phyloP scores from a whole-genome alignment of 176 grass and related monocot species.

The Pharus latifolius region DNA sequence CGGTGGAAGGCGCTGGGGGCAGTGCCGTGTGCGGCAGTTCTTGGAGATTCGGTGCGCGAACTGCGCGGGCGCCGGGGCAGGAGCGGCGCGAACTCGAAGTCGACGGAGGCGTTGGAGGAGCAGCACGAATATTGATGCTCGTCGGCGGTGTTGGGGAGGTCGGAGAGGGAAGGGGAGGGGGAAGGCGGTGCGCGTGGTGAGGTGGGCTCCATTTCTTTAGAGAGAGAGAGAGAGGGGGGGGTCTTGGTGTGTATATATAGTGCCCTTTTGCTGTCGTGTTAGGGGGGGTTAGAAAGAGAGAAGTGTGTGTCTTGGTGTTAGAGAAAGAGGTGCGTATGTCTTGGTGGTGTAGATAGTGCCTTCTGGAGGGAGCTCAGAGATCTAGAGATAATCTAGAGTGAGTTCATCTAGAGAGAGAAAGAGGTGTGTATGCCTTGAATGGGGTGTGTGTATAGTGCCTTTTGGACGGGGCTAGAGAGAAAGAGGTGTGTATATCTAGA shows the following conservation, averaged over 20 bases:
- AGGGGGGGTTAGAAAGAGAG: neutral
- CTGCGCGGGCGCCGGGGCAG: neutral
- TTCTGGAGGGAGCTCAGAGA: no score
- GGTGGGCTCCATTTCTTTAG: neutral
- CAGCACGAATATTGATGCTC: neutral
- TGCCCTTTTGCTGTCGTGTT: neutral
- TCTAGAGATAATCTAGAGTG: no score
- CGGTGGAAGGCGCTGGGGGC: neutral
- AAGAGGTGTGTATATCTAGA: no score
- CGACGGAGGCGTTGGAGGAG: neutral
- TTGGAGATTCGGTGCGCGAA: neutral
- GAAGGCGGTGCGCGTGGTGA: neutral
- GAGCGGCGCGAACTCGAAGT: slow-evolving; percentile 21
- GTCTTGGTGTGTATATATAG: slow-evolving; percentile 1
- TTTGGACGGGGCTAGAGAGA: no score
- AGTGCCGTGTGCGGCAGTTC: neutral
- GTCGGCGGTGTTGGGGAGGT: neutral
- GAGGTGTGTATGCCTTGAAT: neutral
- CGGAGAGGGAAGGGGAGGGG: neutral
- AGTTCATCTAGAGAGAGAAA: no score
- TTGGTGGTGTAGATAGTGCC: neutral
- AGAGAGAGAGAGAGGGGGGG: neutral
- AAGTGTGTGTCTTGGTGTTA: no score
- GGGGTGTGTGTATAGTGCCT: neutral
- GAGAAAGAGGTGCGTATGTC: neutral